These are phyloP conservation scores for Colletotrichum aenigma DNA, from an alignment of 2,329 filamentous ascomycete genomes.

Conservation along the genomic window DNA sequence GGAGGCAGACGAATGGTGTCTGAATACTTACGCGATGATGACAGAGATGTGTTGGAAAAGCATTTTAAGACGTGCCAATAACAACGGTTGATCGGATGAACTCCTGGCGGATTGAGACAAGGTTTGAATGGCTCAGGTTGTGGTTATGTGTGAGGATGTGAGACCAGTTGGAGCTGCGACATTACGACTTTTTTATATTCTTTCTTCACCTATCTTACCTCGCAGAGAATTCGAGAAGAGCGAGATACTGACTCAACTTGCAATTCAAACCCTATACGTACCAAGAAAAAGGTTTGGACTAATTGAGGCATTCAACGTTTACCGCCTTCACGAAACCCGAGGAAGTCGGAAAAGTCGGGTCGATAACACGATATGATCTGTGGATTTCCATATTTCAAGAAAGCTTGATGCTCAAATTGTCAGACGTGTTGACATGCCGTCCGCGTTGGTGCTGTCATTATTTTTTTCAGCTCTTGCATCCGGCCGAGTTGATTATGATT, in stretches of 20 bases:
- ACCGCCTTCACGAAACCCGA: not conserved
- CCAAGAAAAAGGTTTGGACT: not conserved
- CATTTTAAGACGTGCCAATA: not conserved
- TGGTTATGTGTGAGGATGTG: not conserved
- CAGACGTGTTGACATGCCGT: too few relatives aligned
- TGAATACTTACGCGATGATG: not conserved
- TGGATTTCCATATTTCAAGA: not conserved
- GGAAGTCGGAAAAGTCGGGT: not conserved
- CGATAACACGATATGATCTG: not conserved
- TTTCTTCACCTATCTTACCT: not conserved
- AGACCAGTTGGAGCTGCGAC: not conserved
- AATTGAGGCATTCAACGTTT: not conserved
- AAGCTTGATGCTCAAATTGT: too few relatives aligned
- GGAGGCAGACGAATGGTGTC: rapidly evolving
- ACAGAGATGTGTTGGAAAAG: not conserved
- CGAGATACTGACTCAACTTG: not conserved
- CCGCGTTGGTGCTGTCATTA: too few relatives aligned
- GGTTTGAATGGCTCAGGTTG: not conserved
- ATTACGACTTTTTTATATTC: not conserved
- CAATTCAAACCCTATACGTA: not conserved
- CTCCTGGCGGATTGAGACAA: not conserved
- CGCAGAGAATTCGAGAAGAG: not conserved
- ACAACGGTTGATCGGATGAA: not conserved
- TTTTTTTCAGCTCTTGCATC: too few relatives aligned
- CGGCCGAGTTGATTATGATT: too few relatives aligned